Base-by-base conservation (phyloP, 495 filamentous ascomycete species). In the Penicillium soppii region DNA sequence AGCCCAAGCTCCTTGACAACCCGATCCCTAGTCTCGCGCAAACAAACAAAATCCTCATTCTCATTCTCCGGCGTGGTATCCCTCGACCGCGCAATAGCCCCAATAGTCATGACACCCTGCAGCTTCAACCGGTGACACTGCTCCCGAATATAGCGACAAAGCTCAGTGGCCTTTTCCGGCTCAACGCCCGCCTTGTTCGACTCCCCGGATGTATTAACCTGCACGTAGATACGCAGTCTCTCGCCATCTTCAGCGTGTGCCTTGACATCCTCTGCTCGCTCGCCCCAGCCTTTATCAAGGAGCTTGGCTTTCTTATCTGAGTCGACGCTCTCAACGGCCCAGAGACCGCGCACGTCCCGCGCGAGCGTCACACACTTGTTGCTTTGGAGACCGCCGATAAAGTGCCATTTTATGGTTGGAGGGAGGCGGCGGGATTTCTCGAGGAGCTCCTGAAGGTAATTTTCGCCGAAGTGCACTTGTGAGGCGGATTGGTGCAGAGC, bases 121-220 rank as follows among this genome's bases (percentile, higher is more conserved):
- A 98, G 64, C 35, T 80, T 72, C 25, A 98, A 69, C 63, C 85
- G 77, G 2, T 86, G 84, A 71, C 92, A 96, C 29, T 79, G 66
- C 19, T 85, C 77, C 5, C 76, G 68, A 36, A 96, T 81, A 63
- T 86, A 80, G 21, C 72, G 71, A 62, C 85, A 89, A 27, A 98
- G 71, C 3, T 56, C 69, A 3, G 84, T 68, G 2, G 87, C 67
- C 1, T 65, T 68, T 3, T 16, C 39, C 1, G 92, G 94, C 12
- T 82, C 73, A 26, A 90, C 83, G 5, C 94, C 94, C 4, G 85
- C 85, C 71, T 98, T 98, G 50, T 79, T 81, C 43, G 81, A 80
- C 61, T 98, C 94, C 40, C 90, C 89, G 0, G 89, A 95, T 0
- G 94, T 98, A 68, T 98, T 98, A 45, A 97, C 83, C 70, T 98